phyloP scores from a whole-genome alignment of 805 yeast species.

The Ogataea henricii region DNA sequence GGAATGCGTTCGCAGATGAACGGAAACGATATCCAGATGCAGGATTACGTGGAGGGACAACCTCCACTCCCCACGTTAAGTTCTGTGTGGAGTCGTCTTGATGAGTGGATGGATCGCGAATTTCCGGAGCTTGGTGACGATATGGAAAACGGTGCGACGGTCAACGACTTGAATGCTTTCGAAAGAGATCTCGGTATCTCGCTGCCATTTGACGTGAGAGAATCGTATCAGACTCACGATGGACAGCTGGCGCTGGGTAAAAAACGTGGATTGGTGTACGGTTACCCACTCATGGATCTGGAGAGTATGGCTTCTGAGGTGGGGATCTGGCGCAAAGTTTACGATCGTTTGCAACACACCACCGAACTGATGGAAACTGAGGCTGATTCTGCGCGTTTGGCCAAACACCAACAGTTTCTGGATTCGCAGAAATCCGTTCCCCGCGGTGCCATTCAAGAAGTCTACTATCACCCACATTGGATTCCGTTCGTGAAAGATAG shows the following conservation, averaged over 20 bases:
- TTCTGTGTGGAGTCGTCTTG: constrained; percentile 87
- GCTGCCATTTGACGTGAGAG: constrained; percentile 81
- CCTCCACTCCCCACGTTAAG: constrained; percentile 65
- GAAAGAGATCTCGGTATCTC: constrained; percentile 77
- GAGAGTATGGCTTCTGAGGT: constrained; percentile 83
- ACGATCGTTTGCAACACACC: constrained; percentile 35
- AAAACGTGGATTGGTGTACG: constrained; percentile 77
- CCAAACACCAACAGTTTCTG: constrained; percentile 37
- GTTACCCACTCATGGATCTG: constrained; percentile 74
- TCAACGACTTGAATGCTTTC: constrained; percentile 75
- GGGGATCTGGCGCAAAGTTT: constrained; percentile 79
- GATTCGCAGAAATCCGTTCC: constrained; percentile 73
- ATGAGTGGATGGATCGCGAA: constrained; percentile 75
- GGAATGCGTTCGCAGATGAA: constrained; percentile 41
- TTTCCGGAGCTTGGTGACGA: constrained; percentile 83
- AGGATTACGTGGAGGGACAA: constrained; percentile 44
- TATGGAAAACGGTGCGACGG: constrained; percentile 75
- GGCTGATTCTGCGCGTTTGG: constrained; percentile 15
- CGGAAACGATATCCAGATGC: constrained; percentile 59
- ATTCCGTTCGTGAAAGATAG: constrained; percentile 87
- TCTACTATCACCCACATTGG: constrained; percentile 91
- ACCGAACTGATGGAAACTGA: constrained; percentile 17
- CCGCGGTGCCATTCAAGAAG: constrained; percentile 66
- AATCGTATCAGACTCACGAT: constrained; percentile 79
- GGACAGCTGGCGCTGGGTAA: constrained; percentile 85